Evolutionary conservation across 2,329 filamentous ascomycete species (phyloP).

Genomic region (Hypoxylon sp.): DNA sequence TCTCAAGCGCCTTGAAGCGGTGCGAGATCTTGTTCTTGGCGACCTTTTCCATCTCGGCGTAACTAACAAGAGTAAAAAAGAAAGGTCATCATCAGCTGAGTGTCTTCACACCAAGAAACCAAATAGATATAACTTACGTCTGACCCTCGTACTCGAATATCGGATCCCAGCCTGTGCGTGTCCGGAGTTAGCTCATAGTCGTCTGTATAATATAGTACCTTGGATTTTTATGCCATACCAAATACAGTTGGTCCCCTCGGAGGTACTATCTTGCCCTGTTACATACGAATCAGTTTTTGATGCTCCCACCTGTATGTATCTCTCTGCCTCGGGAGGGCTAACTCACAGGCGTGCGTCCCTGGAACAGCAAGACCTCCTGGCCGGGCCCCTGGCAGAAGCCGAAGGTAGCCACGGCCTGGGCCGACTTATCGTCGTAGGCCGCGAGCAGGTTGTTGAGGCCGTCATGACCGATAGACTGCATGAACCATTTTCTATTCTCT

Average conservation of each 20-base stretch:
- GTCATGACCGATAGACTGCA: constrained; percentile 80
- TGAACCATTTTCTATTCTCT: constrained; percentile 84
- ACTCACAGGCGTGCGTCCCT: constrained; percentile 82
- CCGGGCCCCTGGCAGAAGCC: constrained; percentile 89
- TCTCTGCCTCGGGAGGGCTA: not conserved
- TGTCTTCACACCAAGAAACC: too few relatives aligned
- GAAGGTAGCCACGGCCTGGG: constrained; percentile 95
- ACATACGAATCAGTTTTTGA: too few relatives aligned
- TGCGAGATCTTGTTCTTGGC: constrained; percentile 95
- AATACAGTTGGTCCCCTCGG: constrained; percentile 83
- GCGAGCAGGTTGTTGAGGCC: constrained; percentile 90
- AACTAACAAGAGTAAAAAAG: constrained; percentile 53
- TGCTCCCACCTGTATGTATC: too few relatives aligned
- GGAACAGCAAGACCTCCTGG: constrained; percentile 84
- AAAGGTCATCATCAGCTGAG: too few relatives aligned
- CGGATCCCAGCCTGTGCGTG: constrained; percentile 86
- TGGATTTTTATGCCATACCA: constrained; percentile 72
- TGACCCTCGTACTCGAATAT: constrained; percentile 93
- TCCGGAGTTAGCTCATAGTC: constrained; percentile 3
- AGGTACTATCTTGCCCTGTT: constrained; percentile 78
- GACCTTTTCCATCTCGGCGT: constrained; percentile 91
- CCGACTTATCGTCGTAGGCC: constrained; percentile 88
- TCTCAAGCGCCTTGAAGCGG: constrained; percentile 84
- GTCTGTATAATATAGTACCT: too few relatives aligned
- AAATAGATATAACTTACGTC: constrained; percentile 63